These are phyloP conservation scores for Proliferodiscus dingleyae DNA, from an alignment of 2,329 filamentous ascomycete species.

Conservation along the genomic window DNA sequence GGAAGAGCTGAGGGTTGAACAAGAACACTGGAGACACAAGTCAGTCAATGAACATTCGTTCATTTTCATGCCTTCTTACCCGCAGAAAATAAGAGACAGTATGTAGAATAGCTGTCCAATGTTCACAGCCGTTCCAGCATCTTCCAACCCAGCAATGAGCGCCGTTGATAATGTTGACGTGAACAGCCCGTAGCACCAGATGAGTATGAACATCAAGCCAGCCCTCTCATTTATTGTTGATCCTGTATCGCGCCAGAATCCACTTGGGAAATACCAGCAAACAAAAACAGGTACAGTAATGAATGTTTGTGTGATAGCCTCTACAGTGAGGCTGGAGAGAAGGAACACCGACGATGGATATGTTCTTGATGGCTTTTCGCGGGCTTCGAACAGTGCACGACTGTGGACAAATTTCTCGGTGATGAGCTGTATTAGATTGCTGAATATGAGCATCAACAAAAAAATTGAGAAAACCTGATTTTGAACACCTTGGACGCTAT, in stretches of 20 bases:
- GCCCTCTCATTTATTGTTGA: conserved; percentile 18
- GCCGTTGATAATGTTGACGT: conserved; percentile 79
- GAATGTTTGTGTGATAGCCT: conserved; percentile 78
- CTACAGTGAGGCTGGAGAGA: conserved; percentile 59
- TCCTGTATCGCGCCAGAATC: conserved; percentile 56
- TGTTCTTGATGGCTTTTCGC: conserved; percentile 31
- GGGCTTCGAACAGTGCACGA: conserved; percentile 60
- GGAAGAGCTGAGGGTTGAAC: conserved; percentile 59
- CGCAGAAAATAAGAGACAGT: conserved; percentile 68
- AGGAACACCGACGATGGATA: conserved; percentile 35
- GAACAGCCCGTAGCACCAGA: conserved; percentile 68
- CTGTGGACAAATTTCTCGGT: conserved; percentile 68
- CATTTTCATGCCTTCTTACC: conserved; percentile 62
- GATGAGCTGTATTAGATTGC: conserved; percentile 58
- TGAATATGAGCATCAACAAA: conserved; percentile 67
- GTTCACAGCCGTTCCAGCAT: conserved; percentile 72
- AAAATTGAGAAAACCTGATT: conserved; percentile 70
- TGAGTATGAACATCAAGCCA: conserved; percentile 68
- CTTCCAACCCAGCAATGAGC: conserved; percentile 70
- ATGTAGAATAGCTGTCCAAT: conserved; percentile 73
- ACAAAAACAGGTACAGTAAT: conserved; percentile 72
- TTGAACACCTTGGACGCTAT: conserved; percentile 60
- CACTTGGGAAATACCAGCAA: conserved; percentile 73
- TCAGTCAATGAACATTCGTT: not conserved
- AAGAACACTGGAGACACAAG: conserved; percentile 56